Conservation (phyloP, 2,329 filamentous ascomycete genomes). For the Ophiostoma fasciatum region DNA sequence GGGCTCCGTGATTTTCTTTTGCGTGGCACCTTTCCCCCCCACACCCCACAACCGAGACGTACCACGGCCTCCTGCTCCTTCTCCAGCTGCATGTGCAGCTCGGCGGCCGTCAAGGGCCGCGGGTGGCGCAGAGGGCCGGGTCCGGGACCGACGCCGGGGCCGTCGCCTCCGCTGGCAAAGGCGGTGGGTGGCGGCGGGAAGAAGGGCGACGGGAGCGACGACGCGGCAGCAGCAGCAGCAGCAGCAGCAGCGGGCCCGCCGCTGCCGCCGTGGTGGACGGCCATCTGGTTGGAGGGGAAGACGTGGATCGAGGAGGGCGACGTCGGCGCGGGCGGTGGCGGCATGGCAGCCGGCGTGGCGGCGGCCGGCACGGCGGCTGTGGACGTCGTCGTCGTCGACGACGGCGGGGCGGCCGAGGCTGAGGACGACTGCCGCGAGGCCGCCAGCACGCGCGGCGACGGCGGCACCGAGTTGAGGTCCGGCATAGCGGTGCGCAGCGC, state of each 20-base stretch:
- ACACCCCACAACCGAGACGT: no score
- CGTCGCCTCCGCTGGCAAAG: constrained; percentile 17
- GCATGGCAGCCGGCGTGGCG: constrained; percentile 15
- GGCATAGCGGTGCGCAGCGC: constrained; percentile 23
- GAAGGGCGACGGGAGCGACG: constrained; percentile 19
- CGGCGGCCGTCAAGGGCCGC: constrained; percentile 71
- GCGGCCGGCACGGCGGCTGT: not conserved
- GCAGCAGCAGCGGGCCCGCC: no score
- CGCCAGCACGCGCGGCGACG: constrained; percentile 31
- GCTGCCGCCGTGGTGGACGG: constrained; percentile 25
- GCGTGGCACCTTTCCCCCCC: not conserved
- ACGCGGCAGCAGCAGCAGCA: no score
- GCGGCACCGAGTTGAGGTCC: constrained; percentile 40
- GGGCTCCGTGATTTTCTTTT: no score
- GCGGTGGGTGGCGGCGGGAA: constrained; percentile 15
- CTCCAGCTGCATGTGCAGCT: constrained; percentile 79
- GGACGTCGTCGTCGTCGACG: not conserved
- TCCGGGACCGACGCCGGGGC: constrained; percentile 35
- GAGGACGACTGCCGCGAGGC: constrained; percentile 25
- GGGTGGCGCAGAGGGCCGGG: constrained; percentile 73
- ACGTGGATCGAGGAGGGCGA: constrained; percentile 38
- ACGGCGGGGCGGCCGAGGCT: constrained; percentile 14
- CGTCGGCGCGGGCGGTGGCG: constrained; percentile 22
- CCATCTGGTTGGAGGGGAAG: constrained; percentile 39
- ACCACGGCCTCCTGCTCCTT: constrained; percentile 93